Percentiles rank a stretch among this genome's conserved stretches.
phyloP scores from a whole-genome alignment of 345 rosid genomes.

The Adansonia digitata region DNA sequence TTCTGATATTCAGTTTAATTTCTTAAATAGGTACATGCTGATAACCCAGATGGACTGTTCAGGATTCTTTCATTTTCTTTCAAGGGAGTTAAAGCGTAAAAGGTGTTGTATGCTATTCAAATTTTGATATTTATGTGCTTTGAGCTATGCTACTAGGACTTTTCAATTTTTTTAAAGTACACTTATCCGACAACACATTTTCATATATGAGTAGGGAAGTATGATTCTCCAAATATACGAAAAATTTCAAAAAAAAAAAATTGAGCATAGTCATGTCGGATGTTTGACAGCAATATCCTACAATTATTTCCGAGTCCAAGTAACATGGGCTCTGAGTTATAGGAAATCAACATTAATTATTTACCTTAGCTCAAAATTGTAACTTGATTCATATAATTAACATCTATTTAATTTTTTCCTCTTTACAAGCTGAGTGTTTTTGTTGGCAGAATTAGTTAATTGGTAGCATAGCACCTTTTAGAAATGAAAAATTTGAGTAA shows the following conservation, averaged over 20 bases:
- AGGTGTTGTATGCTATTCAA: neutral
- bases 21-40: constrained; percentile 73
- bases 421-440: neutral
- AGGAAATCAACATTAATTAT: neutral
- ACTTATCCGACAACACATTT: neutral
- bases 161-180: neutral
- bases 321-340: neutral
- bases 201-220: neutral
- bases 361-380: neutral
- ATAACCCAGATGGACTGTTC: constrained; percentile 94
- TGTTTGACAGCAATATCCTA: no score
- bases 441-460: no score
- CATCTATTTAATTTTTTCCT: neutral
- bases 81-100: constrained; percentile 38
- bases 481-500: neutral
- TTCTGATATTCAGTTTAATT: neutral
- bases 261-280: neutral
- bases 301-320: neutral
- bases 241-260: no score
- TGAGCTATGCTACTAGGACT: neutral
- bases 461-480: no score
- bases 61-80: constrained; percentile 80
- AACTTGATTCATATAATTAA: neutral
- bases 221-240: neutral
- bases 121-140: neutral